A percentile compares a stretch with the other conserved stretches of the same genome.
These are phyloP conservation scores for Glycine tomentella DNA, from an alignment of 306 rosid genomes.

Conservation along the genomic window DNA sequence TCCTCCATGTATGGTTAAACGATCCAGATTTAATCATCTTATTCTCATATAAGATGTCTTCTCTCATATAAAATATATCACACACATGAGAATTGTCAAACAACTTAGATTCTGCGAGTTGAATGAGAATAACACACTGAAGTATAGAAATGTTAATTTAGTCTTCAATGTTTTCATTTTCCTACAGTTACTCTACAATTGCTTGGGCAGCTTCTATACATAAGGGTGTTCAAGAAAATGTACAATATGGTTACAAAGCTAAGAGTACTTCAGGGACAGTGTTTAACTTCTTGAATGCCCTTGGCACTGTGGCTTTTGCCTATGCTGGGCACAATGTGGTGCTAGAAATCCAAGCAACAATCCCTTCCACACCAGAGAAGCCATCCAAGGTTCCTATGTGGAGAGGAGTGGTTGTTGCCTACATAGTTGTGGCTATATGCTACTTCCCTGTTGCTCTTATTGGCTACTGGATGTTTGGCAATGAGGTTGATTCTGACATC, in stretches of 20 bases:
- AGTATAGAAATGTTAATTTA: not conserved
- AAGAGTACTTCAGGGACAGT: slow-evolving; percentile 57
- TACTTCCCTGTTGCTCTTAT: slow-evolving; percentile 92
- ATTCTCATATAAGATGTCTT: too few relatives aligned
- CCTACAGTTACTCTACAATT: slow-evolving; percentile 86
- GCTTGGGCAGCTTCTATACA: slow-evolving; percentile 73
- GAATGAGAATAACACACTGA: not conserved
- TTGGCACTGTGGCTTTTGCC: slow-evolving; percentile 87
- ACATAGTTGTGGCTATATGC: slow-evolving; percentile 83
- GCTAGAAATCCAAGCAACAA: slow-evolving; percentile 93
- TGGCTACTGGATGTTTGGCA: slow-evolving; percentile 83
- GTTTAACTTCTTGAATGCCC: slow-evolving; percentile 72
- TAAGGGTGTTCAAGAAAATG: slow-evolving; percentile 72
- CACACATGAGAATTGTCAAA: not conserved
- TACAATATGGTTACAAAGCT: slow-evolving; percentile 63
- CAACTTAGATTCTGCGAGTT: slow-evolving; percentile 35
- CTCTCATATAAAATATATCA: too few relatives aligned
- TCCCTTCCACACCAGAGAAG: slow-evolving; percentile 87
- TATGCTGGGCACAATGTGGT: slow-evolving; percentile 98
- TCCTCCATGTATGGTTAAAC: too few relatives aligned
- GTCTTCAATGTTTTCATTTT: slow-evolving; percentile 9
- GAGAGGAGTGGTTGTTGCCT: slow-evolving; percentile 90
- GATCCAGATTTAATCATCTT: too few relatives aligned
- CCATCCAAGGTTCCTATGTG: slow-evolving; percentile 97
- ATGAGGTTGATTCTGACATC: slow-evolving; percentile 58